These are phyloP conservation scores for Fusarium succisae DNA, from an alignment of 2,329 filamentous ascomycete genomes.

Conservation along the genomic window DNA sequence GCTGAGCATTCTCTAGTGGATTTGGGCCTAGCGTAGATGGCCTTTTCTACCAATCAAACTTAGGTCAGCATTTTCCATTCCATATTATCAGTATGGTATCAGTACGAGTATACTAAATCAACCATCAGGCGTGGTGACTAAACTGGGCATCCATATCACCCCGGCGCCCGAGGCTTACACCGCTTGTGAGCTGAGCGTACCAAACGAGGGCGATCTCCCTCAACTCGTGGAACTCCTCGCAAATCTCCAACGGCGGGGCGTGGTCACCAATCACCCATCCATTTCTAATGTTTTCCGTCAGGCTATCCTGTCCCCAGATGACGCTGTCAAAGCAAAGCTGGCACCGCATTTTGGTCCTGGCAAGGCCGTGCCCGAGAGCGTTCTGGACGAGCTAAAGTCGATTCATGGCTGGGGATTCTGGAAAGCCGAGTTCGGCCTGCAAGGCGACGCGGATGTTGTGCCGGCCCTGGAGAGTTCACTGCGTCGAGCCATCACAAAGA, in stretches of 20 bases:
- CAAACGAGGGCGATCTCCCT: neutral
- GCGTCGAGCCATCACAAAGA: neutral
- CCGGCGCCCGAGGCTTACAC: neutral
- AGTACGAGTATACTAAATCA: neutral
- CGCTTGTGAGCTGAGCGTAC: neutral
- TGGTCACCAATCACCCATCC: neutral
- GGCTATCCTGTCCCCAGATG: neutral
- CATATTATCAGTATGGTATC: fast-evolving
- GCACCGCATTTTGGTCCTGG: neutral
- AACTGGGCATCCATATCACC: neutral
- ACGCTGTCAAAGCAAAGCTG: neutral
- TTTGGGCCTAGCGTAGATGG: neutral
- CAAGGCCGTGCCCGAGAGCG: neutral
- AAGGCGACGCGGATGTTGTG: neutral
- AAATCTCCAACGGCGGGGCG: neutral
- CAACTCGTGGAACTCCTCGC: neutral
- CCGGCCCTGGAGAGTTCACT: neutral
- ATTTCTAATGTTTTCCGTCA: neutral
- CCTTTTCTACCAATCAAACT: neutral
- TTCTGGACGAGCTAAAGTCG: neutral
- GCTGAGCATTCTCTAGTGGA: neutral
- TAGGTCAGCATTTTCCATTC: fast-evolving
- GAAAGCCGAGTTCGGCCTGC: neutral
- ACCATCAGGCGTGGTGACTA: neutral
- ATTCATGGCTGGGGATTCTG: neutral